Evolutionary conservation across 495 filamentous ascomycete genomes (phyloP), one percentile per base, ranked within the genome.

Genomic region (Durotheca rogersii): DNA sequence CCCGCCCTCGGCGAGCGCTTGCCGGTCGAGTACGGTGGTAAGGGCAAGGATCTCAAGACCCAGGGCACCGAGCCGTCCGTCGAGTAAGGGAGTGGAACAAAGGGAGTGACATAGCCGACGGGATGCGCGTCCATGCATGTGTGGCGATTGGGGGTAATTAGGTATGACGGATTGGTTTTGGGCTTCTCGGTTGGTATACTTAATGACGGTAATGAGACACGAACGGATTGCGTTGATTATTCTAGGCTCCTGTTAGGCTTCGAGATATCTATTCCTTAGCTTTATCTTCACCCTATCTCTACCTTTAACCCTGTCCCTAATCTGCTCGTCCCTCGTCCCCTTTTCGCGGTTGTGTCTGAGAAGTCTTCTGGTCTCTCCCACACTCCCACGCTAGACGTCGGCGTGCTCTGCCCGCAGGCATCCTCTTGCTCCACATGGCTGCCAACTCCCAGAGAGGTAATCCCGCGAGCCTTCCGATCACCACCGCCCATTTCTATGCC

Each of bases 21-120:
- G 19, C 84, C 85, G 18, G 67, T 70, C 41, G 74, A 71, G 44
- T 93, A 93, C 66, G 88, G 89, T 43, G 88, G 89, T 20, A 81
- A 81, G 66, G 83, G 78, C n/a, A 63, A 43, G 6, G 72, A 72
- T 44, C 39, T 78, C 43, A 70, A 66, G 48, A 60, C 53, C 2
- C 58, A 67, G 47, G 72, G 69, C 3, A 67, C 58, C 21, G 68
- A 61, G 25, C 69, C 68, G 5, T 34, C 41, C 10, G 15, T 66
- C 15, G 52, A 64, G 49, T 67, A 56, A 45, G 30, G 6, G 4
- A 9, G 1, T 33, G 37, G 17, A 12, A 25, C 17, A 19, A 11
- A 9, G 6, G 36, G 37, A 32, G 3, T 2, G 17, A n/a, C n/a
- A n/a, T n/a, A n/a, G n/a, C n/a, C n/a, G n/a, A n/a, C 5, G 18